A percentile compares a stretch with the other conserved stretches of the same genome.
These are phyloP conservation scores for Hypoxylon sp. DNA, from an alignment of 2,329 filamentous ascomycete species.

Conservation along the genomic window DNA sequence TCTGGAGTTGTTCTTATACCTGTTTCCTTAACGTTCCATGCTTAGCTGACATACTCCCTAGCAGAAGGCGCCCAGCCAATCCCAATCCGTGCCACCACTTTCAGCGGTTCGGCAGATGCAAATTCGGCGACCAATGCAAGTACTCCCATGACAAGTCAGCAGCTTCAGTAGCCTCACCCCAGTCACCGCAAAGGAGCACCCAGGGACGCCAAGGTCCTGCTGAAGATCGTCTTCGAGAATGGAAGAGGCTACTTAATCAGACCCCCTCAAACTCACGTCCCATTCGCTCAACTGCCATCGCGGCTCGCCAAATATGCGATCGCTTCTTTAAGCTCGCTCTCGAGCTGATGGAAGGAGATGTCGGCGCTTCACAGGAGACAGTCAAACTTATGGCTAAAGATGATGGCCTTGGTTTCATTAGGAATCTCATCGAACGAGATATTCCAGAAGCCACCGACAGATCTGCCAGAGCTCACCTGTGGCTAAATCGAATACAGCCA, in stretches of 20 bases:
- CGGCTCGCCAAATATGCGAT: slow-evolving; percentile 20
- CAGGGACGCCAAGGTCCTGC: slow-evolving; percentile 6
- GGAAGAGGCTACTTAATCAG: slow-evolving; percentile 26
- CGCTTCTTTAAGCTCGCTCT: slow-evolving; percentile 54
- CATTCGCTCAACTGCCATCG: slow-evolving; percentile 3
- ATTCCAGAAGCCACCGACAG: slow-evolving; percentile 33
- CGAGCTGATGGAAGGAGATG: slow-evolving; percentile 53
- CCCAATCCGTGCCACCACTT: slow-evolving; percentile 25
- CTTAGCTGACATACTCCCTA: slow-evolving; percentile 29
- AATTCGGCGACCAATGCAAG: slow-evolving; percentile 36
- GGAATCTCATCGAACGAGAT: slow-evolving; percentile 46
- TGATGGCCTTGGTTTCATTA: slow-evolving; percentile 52
- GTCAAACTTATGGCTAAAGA: slow-evolving; percentile 52
- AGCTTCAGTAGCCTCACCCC: slow-evolving; percentile 7
- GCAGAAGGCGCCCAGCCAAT: slow-evolving; percentile 5
- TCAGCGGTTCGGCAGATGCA: slow-evolving; percentile 30
- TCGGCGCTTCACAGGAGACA: slow-evolving; percentile 52
- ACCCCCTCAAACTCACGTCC: slow-evolving; percentile 17
- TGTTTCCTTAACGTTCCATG: neutral
- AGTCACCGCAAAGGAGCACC: neutral
- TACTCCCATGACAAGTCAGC: slow-evolving; percentile 33
- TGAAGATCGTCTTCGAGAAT: slow-evolving; percentile 37
- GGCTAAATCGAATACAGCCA: slow-evolving; percentile 51
- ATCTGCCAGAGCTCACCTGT: slow-evolving; percentile 39
- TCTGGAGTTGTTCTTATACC: neutral